A percentile compares a stretch with the other conserved stretches of the same genome.
These are phyloP conservation scores for Schizopora paradoxa DNA, from an alignment of 1,284 basidiomycete species.

Conservation along the genomic window DNA sequence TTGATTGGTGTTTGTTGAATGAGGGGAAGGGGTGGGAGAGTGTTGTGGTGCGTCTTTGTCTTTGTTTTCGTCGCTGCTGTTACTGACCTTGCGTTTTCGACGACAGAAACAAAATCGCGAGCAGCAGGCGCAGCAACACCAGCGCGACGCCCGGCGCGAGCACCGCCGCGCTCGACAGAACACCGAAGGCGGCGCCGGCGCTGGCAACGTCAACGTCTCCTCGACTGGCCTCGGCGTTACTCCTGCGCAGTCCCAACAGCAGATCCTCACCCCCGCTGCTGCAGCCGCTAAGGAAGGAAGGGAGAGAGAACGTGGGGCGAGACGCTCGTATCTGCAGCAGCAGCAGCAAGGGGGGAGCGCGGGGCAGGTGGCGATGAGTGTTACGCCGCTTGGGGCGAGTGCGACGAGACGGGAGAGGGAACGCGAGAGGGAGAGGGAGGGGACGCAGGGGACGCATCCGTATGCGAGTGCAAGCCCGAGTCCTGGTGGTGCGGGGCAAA, in stretches of 20 bases:
- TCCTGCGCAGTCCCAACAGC: too few species aligned
- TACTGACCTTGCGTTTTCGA: constrained; percentile 16
- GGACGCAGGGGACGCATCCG: constrained; percentile 10
- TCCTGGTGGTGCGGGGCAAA: constrained; percentile 1
- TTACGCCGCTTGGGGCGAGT: constrained; percentile 57
- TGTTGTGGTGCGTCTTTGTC: constrained; percentile 48
- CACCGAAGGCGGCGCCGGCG: constrained; percentile 41
- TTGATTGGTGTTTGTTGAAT: constrained; percentile 97
- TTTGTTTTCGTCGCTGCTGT: constrained; percentile 4
- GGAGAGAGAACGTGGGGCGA: constrained; percentile 35
- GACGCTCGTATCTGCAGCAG: constrained; percentile 35
- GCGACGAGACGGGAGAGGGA: constrained; percentile 61
- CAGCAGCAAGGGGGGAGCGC: constrained; percentile 12
- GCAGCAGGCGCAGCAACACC: constrained; percentile 50
- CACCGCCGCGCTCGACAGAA: constrained; percentile 52
- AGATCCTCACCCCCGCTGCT: constrained; percentile 57
- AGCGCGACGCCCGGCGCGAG: constrained; percentile 50
- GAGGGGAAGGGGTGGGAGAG: constrained; percentile 85
- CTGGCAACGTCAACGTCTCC: constrained; percentile 34
- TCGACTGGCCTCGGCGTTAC: too few species aligned
- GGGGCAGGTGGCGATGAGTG: constrained; percentile 46
- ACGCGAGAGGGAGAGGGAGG: constrained; percentile 20
- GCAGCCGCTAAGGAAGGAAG: constrained; percentile 56
- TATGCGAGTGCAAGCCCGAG: constrained; percentile 16
- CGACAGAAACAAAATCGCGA: constrained; percentile 43